Evolutionary conservation across 1,139 yeast genomes (phyloP), one percentile per base, ranked within the genome.

Genomic region (Suhomyces atakaporum): DNA sequence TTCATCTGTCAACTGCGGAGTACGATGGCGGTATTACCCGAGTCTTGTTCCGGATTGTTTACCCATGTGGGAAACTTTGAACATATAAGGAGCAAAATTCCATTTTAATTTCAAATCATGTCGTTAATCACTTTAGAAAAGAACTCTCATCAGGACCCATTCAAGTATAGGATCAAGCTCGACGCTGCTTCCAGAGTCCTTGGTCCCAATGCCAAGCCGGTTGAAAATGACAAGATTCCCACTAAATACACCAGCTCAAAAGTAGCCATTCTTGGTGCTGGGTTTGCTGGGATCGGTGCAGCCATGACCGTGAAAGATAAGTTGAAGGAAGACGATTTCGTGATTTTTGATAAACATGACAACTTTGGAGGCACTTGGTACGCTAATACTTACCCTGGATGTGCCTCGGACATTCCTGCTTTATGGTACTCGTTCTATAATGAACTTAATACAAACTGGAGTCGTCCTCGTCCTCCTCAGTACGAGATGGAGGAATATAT

Each of bases 281-380:
- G 80, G 1, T 73, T 75, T 42, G 69, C 62, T 9, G 79, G 79
- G 5, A 54, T 74, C 39, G 63, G 60, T 18, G 44, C 60, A 8
- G 65, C 68, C 2, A 42, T 69, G 30, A 59, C 54, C 42, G 56
- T 57, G 36, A 53, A 55, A 35, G 60, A 59, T 33, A 55, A 58
- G 24, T 54, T 60, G 47, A 63, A 57, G 27, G 63, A 50, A 32
- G 52, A 54, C 31, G 77, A 60, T 50, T 60, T 61, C 44, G 62
- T 50, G 15, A 54, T 73, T 5, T 72, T 68, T 42, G 80, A 75
- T 41, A 66, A 67, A 43, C 75, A 69, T 40, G 59, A 55, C 33
- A 56, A 64, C 33, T 61, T 72, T 40, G 80, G 80, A n/a, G 80
- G 80, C 5, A 73, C 78, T 25, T 75, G 80, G 80, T 68, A 64